These are phyloP conservation scores for Dalbergia cochinchinensis DNA, from an alignment of 306 rosid genomes.

Conservation along the genomic window DNA sequence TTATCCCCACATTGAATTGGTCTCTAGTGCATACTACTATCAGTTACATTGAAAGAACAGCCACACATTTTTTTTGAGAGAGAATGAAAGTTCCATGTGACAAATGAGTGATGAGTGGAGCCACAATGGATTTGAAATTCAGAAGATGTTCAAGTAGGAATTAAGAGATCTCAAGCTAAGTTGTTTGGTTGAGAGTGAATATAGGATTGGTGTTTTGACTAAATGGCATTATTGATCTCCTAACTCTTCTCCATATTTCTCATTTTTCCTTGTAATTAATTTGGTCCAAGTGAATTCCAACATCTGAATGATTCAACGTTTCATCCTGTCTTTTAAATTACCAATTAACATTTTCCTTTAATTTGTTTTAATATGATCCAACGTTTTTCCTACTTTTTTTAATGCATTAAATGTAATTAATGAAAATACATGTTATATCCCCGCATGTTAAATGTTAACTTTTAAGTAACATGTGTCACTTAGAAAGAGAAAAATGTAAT, in stretches of 20 bases:
- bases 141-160: constrained; percentile 50
- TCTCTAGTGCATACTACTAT: constrained; percentile 38
- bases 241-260: constrained; percentile 45
- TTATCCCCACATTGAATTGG: constrained; percentile 48
- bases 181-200: constrained; percentile 62
- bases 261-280: constrained; percentile 36
- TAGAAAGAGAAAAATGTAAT: neutral
- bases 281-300: constrained; percentile 50
- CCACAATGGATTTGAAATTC: constrained; percentile 49
- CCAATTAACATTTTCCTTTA: neutral
- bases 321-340: constrained; percentile 1
- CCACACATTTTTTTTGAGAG: constrained; percentile 53
- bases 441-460: neutral
- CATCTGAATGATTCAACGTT: constrained; percentile 12
- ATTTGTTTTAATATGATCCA: neutral
- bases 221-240: constrained; percentile 41
- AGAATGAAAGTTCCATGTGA: constrained; percentile 41
- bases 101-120: constrained; percentile 52
- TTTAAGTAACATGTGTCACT: neutral
- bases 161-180: constrained; percentile 37
- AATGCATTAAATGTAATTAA: neutral
- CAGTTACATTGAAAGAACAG: constrained; percentile 47
- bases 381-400: neutral
- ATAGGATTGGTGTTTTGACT: constrained; percentile 59
- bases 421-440: neutral